Evolutionary conservation across 2,329 filamentous ascomycete genomes (phyloP).

Genomic region (Colletotrichum higginsianum): DNA sequence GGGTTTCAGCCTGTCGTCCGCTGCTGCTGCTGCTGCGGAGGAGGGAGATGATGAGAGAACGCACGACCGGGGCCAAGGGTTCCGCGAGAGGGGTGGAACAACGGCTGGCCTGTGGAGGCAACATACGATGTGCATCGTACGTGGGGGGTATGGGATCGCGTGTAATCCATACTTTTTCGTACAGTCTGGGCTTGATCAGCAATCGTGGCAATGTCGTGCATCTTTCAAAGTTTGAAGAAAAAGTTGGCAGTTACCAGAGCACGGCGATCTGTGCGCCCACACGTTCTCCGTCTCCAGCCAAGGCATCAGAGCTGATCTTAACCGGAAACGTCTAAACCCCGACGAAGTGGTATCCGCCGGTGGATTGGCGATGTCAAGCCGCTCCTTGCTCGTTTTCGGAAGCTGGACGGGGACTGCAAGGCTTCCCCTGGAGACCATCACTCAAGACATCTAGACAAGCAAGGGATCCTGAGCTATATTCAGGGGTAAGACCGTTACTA

Average conservation of each 20-base stretch:
- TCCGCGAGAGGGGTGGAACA: background rate
- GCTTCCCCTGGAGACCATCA: background rate
- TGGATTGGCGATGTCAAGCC: background rate
- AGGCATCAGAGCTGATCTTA: slow-evolving; percentile 14
- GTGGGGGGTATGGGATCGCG: background rate
- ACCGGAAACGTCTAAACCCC: background rate
- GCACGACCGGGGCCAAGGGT: slow-evolving; percentile 24
- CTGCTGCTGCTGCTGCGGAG: slow-evolving; percentile 5
- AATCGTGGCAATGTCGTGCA: background rate
- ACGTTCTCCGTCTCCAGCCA: background rate
- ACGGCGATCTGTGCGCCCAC: slow-evolving; percentile 11
- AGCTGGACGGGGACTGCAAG: background rate
- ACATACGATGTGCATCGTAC: background rate
- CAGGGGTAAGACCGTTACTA: slow-evolving; percentile 20
- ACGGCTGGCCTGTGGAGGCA: slow-evolving; percentile 12
- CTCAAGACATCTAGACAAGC: slow-evolving; percentile 5
- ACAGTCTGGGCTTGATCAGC: too few species aligned
- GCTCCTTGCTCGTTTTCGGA: background rate
- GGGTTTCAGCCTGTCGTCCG: slow-evolving; percentile 23
- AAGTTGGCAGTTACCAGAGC: background rate
- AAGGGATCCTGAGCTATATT: slow-evolving; percentile 8
- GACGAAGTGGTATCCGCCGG: background rate
- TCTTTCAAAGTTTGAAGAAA: background rate
- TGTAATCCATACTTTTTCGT: too few species aligned
- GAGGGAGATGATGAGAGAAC: background rate